These are phyloP conservation scores for Echria macrotheca DNA, from an alignment of 495 filamentous ascomycete genomes.

Conservation along the genomic window DNA sequence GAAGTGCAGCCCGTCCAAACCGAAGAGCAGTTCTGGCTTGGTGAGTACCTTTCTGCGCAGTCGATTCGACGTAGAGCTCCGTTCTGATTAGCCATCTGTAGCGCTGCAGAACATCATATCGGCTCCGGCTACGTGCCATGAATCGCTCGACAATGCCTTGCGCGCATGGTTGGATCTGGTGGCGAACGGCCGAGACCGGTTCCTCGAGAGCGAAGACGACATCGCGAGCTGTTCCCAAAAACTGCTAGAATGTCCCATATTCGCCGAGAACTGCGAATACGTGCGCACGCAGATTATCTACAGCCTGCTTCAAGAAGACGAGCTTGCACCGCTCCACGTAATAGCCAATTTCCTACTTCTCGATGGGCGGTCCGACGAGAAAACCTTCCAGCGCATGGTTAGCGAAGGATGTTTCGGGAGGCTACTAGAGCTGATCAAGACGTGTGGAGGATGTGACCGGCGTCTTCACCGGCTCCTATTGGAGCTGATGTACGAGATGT, in stretches of 20 bases:
- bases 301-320: conserved; percentile 87
- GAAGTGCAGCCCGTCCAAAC: conserved; percentile 61
- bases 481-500: conserved; percentile 96
- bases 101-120: conserved; percentile 79
- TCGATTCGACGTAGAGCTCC: not conserved
- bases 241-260: conserved; percentile 71
- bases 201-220: conserved; percentile 78
- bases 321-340: conserved; percentile 67
- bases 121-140: conserved; percentile 62
- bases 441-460: conserved; percentile 54
- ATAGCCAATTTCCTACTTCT: conserved; percentile 85
- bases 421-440: conserved; percentile 74
- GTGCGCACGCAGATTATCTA: conserved; percentile 91
- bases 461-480: conserved; percentile 75
- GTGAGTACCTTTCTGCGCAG: conserved; percentile 43
- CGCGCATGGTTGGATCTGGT: conserved; percentile 78
- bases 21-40: conserved; percentile 90
- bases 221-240: conserved; percentile 77
- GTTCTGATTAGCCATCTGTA: conserved; percentile 30
- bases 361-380: conserved; percentile 75
- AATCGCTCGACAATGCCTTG: conserved; percentile 79
- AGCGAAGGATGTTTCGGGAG: conserved; percentile 76
- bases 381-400: conserved; percentile 80
- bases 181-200: conserved; percentile 73
- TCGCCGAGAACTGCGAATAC: conserved; percentile 70